Base-by-base conservation (phyloP, 192 early-diverging fungal species). In the Mortierella hygrophila region DNA sequence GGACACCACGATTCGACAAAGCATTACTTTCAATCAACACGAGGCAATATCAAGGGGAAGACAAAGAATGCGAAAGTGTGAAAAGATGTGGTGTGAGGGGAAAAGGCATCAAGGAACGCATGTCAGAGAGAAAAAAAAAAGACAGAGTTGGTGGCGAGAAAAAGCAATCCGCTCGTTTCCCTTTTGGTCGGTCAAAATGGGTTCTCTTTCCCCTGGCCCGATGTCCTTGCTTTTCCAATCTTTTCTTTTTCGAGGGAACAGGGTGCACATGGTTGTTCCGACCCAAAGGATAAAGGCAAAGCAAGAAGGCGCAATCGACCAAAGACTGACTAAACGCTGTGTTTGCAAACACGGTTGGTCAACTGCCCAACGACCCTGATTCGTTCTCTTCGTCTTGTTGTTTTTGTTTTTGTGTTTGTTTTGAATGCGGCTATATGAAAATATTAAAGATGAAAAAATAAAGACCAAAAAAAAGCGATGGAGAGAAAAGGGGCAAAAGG, bases 281-380 rank as follows among this genome's bases (percentile, higher is more conserved):
- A 60, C 55, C 16, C 18, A 3, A 21, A 49, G 16, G 49, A 52
- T 20, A 20, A 52, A 52, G 49, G 20, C 49, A 52, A 52, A 21
- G 49, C 49, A 52, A 52, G n/a, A 60, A 60, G 55, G n/a, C 55
- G 55, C n/a, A 60, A 60, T 26, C 1, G 55, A 9, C 55, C 55
- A 60, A 60, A 60, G 23, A 60, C n/a, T 60, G 55, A 18, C 55
- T 55, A 8, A 26, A 60, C 55, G n/a, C 26, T 65, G 60, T 65
- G 60, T 65, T 65, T 32, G 13, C 3, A 35, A n/a, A 65, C 29
- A 46, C n/a, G 11, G 29, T 32, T 65, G 60, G 29, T 65, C 60
- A 65, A 65, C 60, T 65, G 60, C 29, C 57, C 60, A 65, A 65
- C 29, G 60, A 65, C 60, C 60, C 60, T 65, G 60, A 32, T 65